Base-by-base conservation (phyloP, 192 early-diverging fungal species). In the Mortierella antarctica region DNA sequence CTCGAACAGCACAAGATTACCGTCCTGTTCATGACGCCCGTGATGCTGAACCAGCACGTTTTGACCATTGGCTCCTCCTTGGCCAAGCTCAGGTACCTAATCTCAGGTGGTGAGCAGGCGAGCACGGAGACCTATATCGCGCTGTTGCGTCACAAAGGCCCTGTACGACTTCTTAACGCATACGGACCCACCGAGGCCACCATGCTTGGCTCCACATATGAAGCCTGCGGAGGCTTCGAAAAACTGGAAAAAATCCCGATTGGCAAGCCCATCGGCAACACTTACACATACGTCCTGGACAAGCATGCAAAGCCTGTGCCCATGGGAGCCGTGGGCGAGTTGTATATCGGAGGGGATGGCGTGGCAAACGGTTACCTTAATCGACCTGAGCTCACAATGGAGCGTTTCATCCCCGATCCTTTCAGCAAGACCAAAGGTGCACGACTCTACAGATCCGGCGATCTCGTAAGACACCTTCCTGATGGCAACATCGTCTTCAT, bases 321-420 rank as follows among this genome's bases (percentile, higher is more conserved):
- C 11, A 15, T 75, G 6, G 84, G 84, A 14, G 75, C 55, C 13
- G 59, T 68, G 15, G 84, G 84, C 4, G 84, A 85, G 49, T 65
- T 85, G 10, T 70, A 76, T 61, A 68, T 82, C 15, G 72, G 73
- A 20, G 85, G 71, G 7, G 53, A 57, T 48, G 73, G 70, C 0
- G 75, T 85, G 15, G 84, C 81, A 9, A 61, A 58, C 21, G 84
- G 82, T 5, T 85, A 85, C 40, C 53, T 83, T 6, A 83, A 83
- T 41, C 54, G 67, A 7, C 63, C 73, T n/a, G 84, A 80, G 11
- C 66, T 85, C 6, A 79, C 78, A 2, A 45, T 45, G 7, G 76
- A 71, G 57, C 53, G 78, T 18, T 85, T 85, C 44, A 40, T 85
- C 5, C 62, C 58, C 13, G 79, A 85, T 67, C 82, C 82, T 8